Evolutionary conservation across 495 filamentous ascomycete species (phyloP).

Genomic region (Xylaria bambusicola): DNA sequence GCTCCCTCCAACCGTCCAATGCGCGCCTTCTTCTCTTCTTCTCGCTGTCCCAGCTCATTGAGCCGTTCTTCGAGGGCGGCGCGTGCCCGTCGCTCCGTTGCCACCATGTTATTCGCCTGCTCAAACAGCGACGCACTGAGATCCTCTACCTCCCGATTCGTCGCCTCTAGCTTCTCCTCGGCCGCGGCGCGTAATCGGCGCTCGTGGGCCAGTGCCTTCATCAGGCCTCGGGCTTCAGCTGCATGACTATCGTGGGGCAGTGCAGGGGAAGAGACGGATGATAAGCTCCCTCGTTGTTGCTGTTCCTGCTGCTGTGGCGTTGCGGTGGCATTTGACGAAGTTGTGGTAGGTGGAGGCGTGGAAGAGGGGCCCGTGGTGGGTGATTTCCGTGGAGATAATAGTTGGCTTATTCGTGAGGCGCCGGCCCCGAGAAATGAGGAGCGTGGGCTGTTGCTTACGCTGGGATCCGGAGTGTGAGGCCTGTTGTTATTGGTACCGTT

Average conservation of each 20-base stretch:
- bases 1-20: slow-evolving; percentile 77
- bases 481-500: slow-evolving; percentile 17
- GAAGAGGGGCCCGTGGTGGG: slow-evolving; percentile 29
- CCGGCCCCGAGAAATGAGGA: slow-evolving; percentile 44
- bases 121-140: slow-evolving; percentile 83
- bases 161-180: slow-evolving; percentile 70
- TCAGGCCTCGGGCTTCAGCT: slow-evolving; percentile 49
- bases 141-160: slow-evolving; percentile 84
- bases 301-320: slow-evolving; percentile 18
- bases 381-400: slow-evolving; percentile 63
- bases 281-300: slow-evolving; percentile 4
- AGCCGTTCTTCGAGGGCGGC: slow-evolving; percentile 78
- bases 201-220: slow-evolving; percentile 72
- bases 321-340: slow-evolving; percentile 15
- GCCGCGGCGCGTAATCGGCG: slow-evolving; percentile 69
- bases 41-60: slow-evolving; percentile 65
- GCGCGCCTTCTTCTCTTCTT: slow-evolving; percentile 68
- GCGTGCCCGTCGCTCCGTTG: slow-evolving; percentile 77
- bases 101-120: slow-evolving; percentile 97
- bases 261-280: slow-evolving; percentile 24
- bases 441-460: slow-evolving; percentile 24
- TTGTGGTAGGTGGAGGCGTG: slow-evolving; percentile 25
- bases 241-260: too few species aligned
- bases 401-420: slow-evolving; percentile 62
- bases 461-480: slow-evolving; percentile 25